Base-by-base conservation (phyloP, 495 filamentous ascomycete genomes). In the Penicillium herquei region DNA sequence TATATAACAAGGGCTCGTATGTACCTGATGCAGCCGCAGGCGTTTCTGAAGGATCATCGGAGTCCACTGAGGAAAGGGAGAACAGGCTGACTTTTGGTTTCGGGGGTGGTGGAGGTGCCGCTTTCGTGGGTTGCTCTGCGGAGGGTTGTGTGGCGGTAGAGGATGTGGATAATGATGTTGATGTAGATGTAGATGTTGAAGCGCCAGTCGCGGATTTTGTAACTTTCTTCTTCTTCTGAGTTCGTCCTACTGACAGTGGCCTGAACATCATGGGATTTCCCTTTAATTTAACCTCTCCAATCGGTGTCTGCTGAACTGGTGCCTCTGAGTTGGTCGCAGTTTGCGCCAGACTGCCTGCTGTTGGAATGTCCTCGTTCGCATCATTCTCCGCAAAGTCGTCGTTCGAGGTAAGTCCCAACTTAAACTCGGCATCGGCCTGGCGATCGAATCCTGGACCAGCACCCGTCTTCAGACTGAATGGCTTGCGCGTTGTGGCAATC, bases 181-280 rank as follows among this genome's bases (percentile, higher is more conserved):
- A 26, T 26, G 47, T 40, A 21, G 66, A 42, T 12, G 56, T 35
- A 39, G 62, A 34, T 34, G 59, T 42, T 35, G 61, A 49, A 31
- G 59, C 40, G 26, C 58, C 55, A n/a, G 55, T 34, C 39, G 63
- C 50, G 6, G 59, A n/a, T 16, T 55, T 52, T 26, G 56, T 51
- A 13, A 46, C 14, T 64, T 80, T 85, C 72, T 89, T 90, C 76
- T 89, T 90, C 54, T 77, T 71, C n/a, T 78, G 78, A 44, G 86
- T 88, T 40, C 87, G 76, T 16, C 81, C 80, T 8, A 96, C 90
- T 3, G 91, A 95, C 21, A 96, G 69, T 1, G 92, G 92, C 66
- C 87, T 90, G 70, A 97, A 96, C 83, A 91, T 91, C 63, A 89
- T 83, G 17, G 89, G 80, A 57, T 90, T 92, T 6, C 87, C 89